phyloP scores from a whole-genome alignment of 2,329 filamentous ascomycete genomes.

The Thelonectria discophora region DNA sequence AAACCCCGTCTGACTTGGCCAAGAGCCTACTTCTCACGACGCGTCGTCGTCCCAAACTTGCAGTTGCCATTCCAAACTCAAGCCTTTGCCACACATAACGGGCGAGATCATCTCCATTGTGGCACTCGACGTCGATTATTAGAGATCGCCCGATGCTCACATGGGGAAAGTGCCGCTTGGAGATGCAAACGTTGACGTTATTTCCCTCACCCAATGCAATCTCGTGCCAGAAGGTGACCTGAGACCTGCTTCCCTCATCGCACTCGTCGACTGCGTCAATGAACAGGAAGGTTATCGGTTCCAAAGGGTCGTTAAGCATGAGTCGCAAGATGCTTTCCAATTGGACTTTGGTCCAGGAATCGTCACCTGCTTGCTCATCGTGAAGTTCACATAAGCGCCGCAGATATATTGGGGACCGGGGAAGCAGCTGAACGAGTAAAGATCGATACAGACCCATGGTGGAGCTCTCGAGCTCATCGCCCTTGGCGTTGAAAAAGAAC shows the following conservation, averaged over 20 bases:
- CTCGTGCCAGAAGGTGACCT: conserved; percentile 14
- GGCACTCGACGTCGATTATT: conserved; percentile 1
- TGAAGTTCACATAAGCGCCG: background rate
- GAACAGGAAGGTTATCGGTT: conserved; percentile 15
- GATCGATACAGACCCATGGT: conserved; percentile 3
- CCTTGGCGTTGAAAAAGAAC: conserved; percentile 24
- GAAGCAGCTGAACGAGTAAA: conserved; percentile 17
- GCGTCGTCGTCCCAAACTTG: background rate
- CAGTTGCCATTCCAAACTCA: background rate
- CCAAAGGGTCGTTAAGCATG: background rate
- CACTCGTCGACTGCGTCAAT: conserved; percentile 29
- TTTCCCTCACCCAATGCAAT: background rate
- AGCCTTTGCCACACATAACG: conserved; percentile 19
- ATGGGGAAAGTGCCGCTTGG: conserved; percentile 19
- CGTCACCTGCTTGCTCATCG: background rate
- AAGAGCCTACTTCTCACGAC: background rate
- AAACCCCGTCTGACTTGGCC: conserved; percentile 12
- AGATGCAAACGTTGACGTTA: conserved; percentile 17
- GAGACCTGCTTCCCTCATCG: background rate
- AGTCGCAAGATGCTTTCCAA: conserved; percentile 3
- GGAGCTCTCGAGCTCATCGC: background rate
- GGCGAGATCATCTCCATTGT: conserved; percentile 17
- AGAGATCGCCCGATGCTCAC: conserved; percentile 7
- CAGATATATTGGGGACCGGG: background rate
- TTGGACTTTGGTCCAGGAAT: conserved; percentile 5